phyloP scores from a whole-genome alignment of 2,329 filamentous ascomycete genomes.

The Stromatinia cepivora region DNA sequence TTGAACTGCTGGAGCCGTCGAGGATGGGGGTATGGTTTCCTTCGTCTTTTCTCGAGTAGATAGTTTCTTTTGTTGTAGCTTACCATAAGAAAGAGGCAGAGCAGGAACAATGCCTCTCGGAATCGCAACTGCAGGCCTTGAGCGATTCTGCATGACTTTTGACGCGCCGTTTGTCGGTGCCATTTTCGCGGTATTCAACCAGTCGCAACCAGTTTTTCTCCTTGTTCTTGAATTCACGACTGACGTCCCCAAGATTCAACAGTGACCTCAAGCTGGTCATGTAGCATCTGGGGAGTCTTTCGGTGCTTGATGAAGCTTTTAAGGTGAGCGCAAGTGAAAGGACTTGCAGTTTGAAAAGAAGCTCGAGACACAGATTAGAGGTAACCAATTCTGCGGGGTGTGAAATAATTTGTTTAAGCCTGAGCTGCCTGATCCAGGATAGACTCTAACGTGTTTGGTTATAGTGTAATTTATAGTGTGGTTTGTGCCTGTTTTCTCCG shows the following conservation, averaged over 20 bases:
- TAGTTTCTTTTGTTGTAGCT: constrained; percentile 38
- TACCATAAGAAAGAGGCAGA: constrained; percentile 40
- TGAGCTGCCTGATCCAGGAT: background rate
- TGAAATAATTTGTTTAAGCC: constrained; percentile 21
- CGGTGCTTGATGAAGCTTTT: constrained; percentile 13
- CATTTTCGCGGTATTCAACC: constrained; percentile 32
- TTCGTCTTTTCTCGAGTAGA: constrained; percentile 32
- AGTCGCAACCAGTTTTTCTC: constrained; percentile 20
- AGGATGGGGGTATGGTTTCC: constrained; percentile 27
- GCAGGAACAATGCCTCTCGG: constrained; percentile 38
- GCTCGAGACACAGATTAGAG: constrained; percentile 14
- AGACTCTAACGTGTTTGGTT: constrained; percentile 2
- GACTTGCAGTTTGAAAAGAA: constrained; percentile 25
- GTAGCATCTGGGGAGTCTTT: constrained; percentile 25
- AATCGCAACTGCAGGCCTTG: constrained; percentile 33
- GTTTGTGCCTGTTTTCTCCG: constrained; percentile 5
- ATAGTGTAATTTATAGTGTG: background rate
- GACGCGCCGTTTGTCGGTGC: constrained; percentile 35
- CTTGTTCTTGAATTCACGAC: constrained; percentile 26
- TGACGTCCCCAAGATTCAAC: constrained; percentile 44
- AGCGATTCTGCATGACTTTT: constrained; percentile 38
- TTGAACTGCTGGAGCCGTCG: constrained; percentile 23
- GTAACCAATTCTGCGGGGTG: constrained; percentile 20
- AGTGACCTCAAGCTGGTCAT: constrained; percentile 35
- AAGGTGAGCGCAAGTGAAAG: constrained; percentile 19